Base-by-base conservation (phyloP, 441 rosid species). In the Croton setiger region DNA sequence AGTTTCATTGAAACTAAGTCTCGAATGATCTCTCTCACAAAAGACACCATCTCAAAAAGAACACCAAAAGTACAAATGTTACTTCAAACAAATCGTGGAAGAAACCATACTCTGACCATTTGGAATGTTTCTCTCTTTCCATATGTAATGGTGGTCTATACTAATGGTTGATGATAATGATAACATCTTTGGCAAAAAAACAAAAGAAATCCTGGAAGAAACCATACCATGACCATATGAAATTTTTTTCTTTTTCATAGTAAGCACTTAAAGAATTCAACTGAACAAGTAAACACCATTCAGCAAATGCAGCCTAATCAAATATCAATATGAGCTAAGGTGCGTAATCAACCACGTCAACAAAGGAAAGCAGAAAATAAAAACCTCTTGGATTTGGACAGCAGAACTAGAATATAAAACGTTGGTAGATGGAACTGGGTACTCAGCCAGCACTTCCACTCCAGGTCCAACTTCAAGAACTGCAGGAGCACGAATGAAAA, bases 401-500 rank as follows among this genome's bases (percentile, higher is more conserved):
- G 87, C 85, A 36, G 92, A 81, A 79, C 92, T 84, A 43, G 93
- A 90, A 79, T 82, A 87, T 62, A 88, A 79, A 72, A 78, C 88
- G 69, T 87, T 86, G 72, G 83, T 81, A 63, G 83, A 86, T 18
- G 86, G 85, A 43, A 88, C 80, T 21, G 88, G 87, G 77, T 82
- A 92, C 69, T 83, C 86, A 6, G 97, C 98, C 66, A 94, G 79
- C 71, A 92, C 97, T 79, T 91, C 89, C 66, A 93, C 97, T 45
- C 74, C 89, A 60, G 91, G 91, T 43, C 97, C 96, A 13, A 84
- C 90, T 67, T 90, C 94, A 55, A 92, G 80, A 69, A 94, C 78
- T 23, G 99, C 99, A 52, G 98, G 98, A 79, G 99, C 97, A 51
- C 97, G 97, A 43, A 94, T 94, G 74, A 90, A 92, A 74, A 94